These are phyloP conservation scores for Protomyces lactucae-debilis DNA, from an alignment of 1,139 yeast species.

Conservation along the genomic window DNA sequence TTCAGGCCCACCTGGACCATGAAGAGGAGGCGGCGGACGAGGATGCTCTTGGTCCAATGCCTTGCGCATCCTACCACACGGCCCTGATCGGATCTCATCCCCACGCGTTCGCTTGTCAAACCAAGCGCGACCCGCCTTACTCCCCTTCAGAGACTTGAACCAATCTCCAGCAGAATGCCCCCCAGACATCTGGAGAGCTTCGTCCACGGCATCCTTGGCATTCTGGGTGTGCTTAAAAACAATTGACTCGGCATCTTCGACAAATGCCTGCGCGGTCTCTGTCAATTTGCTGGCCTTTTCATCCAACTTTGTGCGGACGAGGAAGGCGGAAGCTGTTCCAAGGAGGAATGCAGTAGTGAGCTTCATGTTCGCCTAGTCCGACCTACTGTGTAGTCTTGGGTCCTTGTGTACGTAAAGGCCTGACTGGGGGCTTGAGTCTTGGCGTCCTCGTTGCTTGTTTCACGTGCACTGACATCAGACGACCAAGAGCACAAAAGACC, in stretches of 20 bases:
- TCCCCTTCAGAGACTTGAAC: neutral
- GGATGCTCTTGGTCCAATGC: neutral
- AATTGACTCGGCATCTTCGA: neutral
- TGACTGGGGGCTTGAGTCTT: too few species aligned
- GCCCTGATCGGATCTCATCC: neutral
- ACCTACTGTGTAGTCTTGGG: too few species aligned
- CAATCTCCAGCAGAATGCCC: neutral
- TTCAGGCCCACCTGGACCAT: neutral
- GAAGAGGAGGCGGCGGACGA: neutral
- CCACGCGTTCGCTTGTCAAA: neutral
- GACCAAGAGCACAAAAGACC: too few species aligned
- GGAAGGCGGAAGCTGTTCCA: neutral
- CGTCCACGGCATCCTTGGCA: neutral
- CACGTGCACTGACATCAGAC: neutral
- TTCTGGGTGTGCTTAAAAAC: neutral
- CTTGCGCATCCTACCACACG: too few species aligned
- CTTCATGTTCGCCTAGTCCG: neutral
- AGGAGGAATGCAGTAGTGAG: neutral
- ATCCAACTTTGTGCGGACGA: neutral
- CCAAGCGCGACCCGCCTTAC: neutral
- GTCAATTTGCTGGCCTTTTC: neutral
- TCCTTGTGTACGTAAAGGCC: too few species aligned
- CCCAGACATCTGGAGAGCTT: neutral
- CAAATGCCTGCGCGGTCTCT: neutral
- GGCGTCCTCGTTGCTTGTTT: too few species aligned